Evolutionary conservation across 805 yeast genomes (phyloP), one percentile per base, ranked within the genome.

Genomic region (Jamesozyma hellenica): DNA sequence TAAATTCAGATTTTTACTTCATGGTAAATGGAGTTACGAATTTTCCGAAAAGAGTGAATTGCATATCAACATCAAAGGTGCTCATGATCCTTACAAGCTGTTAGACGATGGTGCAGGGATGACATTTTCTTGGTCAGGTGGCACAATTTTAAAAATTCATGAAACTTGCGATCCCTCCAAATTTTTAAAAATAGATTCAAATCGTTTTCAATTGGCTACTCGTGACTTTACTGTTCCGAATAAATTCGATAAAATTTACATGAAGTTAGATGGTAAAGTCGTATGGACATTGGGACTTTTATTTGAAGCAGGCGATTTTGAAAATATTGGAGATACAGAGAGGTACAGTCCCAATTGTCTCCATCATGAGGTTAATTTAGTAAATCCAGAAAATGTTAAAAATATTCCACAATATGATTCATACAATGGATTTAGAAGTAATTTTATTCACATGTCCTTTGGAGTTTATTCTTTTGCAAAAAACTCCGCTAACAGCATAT

Each of bases 211-310:
- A 26, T 63, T 79, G 33, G 79, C 72, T 5, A 66, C 78, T 31
- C 82, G 84, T 23, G 63, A 61, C 34, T 30, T 60, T 39, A 56
- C 59, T 7, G 52, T 49, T 1, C 42, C 52, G 5, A 46, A 50
- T 34, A 55, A 52, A 28, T 53, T 61, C 35, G 60, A 55, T 15
- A 79, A 79, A 53, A 65, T 69, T 9, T 59, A 77, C 6, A 71
- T 83, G 72, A 76, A 74, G 47, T 65, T 87, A 23, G 64, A 69
- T 10, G 87, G 87, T 23, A 64, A 67, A 30, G 92, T 87, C 6
- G 56, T 64, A n/a, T 87, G 95, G 96, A 73, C 69, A 28, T 61
- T 80, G 35, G 95, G 95, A 0, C 62, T 83, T 49, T 46, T 72
- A 16, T 84, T 85, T 61, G 95, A 86, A 55, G 63, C 82, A 43